phyloP scores from a whole-genome alignment of 2,329 filamentous ascomycete genomes.

The Didymella pinodella region DNA sequence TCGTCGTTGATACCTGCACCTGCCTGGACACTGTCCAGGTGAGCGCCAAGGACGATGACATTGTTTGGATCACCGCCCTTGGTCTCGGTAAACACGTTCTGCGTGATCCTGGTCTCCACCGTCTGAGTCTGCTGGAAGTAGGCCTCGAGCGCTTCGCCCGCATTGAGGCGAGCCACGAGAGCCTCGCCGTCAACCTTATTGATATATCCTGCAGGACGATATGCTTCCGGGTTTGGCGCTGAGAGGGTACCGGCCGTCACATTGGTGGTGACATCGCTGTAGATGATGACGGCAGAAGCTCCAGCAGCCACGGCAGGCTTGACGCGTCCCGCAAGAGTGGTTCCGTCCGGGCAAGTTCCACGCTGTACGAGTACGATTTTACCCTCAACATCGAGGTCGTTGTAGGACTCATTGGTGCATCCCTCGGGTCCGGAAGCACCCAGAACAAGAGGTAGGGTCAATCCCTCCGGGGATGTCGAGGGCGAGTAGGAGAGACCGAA shows the following conservation, averaged over 20 bases:
- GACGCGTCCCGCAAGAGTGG: constrained; percentile 52
- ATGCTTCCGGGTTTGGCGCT: constrained; percentile 47
- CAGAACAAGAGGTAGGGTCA: constrained; percentile 53
- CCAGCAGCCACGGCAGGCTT: constrained; percentile 53
- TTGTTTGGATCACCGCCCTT: constrained; percentile 52
- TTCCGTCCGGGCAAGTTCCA: constrained; percentile 53
- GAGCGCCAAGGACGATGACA: constrained; percentile 52
- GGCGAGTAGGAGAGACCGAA: constrained; percentile 58
- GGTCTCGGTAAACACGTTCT: constrained; percentile 53
- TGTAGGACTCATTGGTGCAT: constrained; percentile 52
- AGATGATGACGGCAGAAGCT: constrained; percentile 54
- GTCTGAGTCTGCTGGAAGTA: constrained; percentile 57
- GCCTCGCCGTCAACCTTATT: constrained; percentile 55
- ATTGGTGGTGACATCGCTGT: constrained; percentile 49
- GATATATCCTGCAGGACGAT: constrained; percentile 53
- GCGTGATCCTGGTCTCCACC: constrained; percentile 60
- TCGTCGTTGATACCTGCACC: constrained; percentile 56
- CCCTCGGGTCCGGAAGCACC: constrained; percentile 53
- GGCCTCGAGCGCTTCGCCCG: constrained; percentile 52
- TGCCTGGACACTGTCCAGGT: constrained; percentile 54
- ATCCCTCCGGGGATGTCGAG: constrained; percentile 56
- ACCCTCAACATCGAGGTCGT: constrained; percentile 49
- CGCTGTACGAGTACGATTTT: constrained; percentile 56
- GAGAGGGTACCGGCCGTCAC: constrained; percentile 54
- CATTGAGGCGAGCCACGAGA: constrained; percentile 51